A percentile compares a stretch with the other conserved stretches of the same genome.
Conservation (phyloP, 2,329 filamentous ascomycete species). For the Aspergillus clavatus region DNA sequence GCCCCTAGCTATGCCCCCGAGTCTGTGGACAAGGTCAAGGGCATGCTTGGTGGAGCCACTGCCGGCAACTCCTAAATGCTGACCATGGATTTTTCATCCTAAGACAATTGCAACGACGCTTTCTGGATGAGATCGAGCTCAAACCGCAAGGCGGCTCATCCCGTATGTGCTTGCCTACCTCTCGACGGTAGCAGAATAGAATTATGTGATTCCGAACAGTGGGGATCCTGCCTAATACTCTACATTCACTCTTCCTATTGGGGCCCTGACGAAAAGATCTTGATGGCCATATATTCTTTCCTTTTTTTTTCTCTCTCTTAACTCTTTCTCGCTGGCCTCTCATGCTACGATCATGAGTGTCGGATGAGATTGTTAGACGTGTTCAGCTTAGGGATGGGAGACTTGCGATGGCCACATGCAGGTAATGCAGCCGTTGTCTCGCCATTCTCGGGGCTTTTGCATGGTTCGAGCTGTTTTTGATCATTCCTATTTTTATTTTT, state of each 20-base stretch:
- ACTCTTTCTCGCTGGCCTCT: background rate
- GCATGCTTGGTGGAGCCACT: constrained; percentile 33
- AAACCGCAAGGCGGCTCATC: background rate
- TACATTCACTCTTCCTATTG: constrained; percentile 3
- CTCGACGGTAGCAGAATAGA: constrained; percentile 1
- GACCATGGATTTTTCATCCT: background rate
- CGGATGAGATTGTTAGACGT: constrained; percentile 5
- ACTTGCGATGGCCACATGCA: constrained; percentile 29
- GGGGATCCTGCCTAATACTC: background rate
- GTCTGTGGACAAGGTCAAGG: constrained; percentile 31
- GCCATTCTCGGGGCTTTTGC: no score
- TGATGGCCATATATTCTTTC: constrained; percentile 8
- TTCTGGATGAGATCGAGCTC: background rate
- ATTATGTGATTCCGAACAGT: constrained; percentile 1
- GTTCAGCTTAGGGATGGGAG: constrained; percentile 7
- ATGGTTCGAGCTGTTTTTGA: no score
- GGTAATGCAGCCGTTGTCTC: constrained; percentile 31
- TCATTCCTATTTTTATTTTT: constrained; percentile 1
- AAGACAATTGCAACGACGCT: background rate
- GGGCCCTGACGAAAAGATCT: constrained; percentile 5
- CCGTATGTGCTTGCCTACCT: background rate
- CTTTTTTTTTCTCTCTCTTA: background rate
- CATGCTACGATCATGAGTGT: constrained; percentile 15
- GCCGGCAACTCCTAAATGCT: constrained; percentile 29
- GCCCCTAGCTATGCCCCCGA: constrained; percentile 50